Percentiles rank a stretch among this genome's conserved stretches.
phyloP scores from a whole-genome alignment of 2,329 filamentous ascomycete species.

The Aspergillus neoniger region DNA sequence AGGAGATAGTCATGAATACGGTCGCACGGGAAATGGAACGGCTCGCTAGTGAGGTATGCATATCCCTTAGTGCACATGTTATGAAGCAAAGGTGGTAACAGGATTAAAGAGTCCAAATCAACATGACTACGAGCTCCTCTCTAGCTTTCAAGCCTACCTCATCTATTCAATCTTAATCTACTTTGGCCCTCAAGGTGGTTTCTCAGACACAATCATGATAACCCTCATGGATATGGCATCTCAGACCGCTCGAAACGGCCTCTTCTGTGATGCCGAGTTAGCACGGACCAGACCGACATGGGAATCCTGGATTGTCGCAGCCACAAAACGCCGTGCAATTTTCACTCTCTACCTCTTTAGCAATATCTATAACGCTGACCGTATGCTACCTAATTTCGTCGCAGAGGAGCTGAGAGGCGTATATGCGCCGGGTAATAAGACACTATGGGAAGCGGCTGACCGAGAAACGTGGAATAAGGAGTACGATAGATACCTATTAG shows the following conservation, averaged over 20 bases:
- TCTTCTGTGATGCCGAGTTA: slow-evolving; percentile 49
- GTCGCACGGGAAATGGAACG: slow-evolving; percentile 31
- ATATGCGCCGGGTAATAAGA: slow-evolving; percentile 45
- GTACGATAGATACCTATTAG: slow-evolving; percentile 48
- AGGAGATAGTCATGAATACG: slow-evolving; percentile 23
- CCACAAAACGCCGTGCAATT: slow-evolving; percentile 55
- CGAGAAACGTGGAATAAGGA: slow-evolving; percentile 46
- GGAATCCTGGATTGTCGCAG: slow-evolving; percentile 57
- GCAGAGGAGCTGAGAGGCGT: slow-evolving; percentile 53
- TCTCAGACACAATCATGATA: slow-evolving; percentile 50
- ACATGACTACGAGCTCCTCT: slow-evolving; percentile 36
- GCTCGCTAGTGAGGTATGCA: slow-evolving; percentile 20
- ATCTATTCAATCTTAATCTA: slow-evolving; percentile 55
- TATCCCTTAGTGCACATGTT: too few relatives aligned
- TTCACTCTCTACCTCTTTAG: slow-evolving; percentile 58
- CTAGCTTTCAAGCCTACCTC: slow-evolving; percentile 56
- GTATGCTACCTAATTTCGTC: slow-evolving; percentile 51
- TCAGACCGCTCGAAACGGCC: slow-evolving; percentile 41
- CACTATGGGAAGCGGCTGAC: slow-evolving; percentile 47
- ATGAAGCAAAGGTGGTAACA: not conserved
- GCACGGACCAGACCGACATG: slow-evolving; percentile 46
- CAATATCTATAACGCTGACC: slow-evolving; percentile 49
- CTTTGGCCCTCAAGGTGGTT: slow-evolving; percentile 37
- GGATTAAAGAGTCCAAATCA: not conserved
- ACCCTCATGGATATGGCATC: slow-evolving; percentile 55